Base-by-base conservation (phyloP, 257 asterid genomes). In the Prunella vulgaris region DNA sequence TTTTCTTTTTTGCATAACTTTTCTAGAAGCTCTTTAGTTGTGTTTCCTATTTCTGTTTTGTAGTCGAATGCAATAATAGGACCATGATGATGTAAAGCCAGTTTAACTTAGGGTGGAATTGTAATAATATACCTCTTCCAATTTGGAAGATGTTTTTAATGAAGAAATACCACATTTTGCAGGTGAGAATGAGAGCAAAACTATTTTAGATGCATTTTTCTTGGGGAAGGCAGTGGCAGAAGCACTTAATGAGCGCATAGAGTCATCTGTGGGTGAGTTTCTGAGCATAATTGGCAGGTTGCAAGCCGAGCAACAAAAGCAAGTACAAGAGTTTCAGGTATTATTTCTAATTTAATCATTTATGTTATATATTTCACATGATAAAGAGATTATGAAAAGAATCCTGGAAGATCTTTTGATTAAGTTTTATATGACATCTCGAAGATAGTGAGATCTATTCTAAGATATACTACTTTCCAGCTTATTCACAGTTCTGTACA, bases 221-320 rank as follows among this genome's bases (percentile, higher is more conserved):
- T 74, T 93, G 78, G 98, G 97, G 66, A 90, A 84, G 81, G 98
- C 97, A 73, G 80, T 93, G 62, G 97, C 86, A 0, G 98, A 93
- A 81, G 86, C 95, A 38, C 76, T 93, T 42, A 84, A 72, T 56
- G 97, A 86, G 85, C 96, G 92, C 1, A 10, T 85, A 38, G 97
- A 88, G 74, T 88, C 97, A 14, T 72, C 85, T 10, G 90, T 86
- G 56, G 98, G 98, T 3, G 98, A 93, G 81, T 77, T 93, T 68
- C 76, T 93, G 46, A 85, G 96, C 77, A 33, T 77, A 21, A 64
- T 90, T 71, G 97, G 96, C 44, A 80, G 89, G 56, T 60, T 90
- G 74, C 97, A 92, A 83, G 90, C 98, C 28, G 97, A 90, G 83
- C 98, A 92, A 69, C 98, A 86, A 52, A 92, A 90, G 81, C 94